Conservation (phyloP, 495 filamentous ascomycete species). For the Penicillium salamii region DNA sequence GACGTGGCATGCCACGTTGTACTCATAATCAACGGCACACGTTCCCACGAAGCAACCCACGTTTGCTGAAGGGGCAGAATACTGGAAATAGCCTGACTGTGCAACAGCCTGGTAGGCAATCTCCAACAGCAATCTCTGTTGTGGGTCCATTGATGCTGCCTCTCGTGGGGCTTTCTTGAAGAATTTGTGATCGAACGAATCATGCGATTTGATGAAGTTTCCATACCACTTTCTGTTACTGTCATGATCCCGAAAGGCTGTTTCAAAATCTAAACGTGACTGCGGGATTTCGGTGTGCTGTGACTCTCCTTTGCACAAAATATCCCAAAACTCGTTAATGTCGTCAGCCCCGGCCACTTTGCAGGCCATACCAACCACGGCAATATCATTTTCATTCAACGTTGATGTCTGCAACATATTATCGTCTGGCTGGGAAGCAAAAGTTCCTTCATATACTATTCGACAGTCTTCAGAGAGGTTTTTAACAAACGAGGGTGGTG, state of each 20-base stretch:
- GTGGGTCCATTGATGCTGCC: constrained; percentile 48
- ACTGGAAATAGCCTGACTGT: constrained; percentile 34
- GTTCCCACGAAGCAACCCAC: constrained; percentile 36
- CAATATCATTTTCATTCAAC: constrained; percentile 23
- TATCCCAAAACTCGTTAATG: constrained; percentile 42
- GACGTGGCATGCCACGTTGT: constrained; percentile 28
- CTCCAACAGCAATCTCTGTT: constrained; percentile 49
- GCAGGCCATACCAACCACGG: constrained; percentile 50
- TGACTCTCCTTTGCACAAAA: constrained; percentile 35
- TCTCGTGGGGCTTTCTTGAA: constrained; percentile 49
- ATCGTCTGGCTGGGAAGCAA: too few species aligned
- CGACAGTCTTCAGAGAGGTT: neutral
- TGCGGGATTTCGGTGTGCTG: constrained; percentile 32
- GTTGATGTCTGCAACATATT: neutral
- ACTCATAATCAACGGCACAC: constrained; percentile 25
- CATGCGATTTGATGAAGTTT: constrained; percentile 44
- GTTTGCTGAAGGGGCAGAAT: neutral
- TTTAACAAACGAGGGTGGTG: neutral
- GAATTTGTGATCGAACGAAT: constrained; percentile 50
- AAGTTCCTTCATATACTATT: too few species aligned
- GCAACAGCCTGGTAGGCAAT: constrained; percentile 47
- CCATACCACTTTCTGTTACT: constrained; percentile 36
- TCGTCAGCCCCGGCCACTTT: constrained; percentile 47
- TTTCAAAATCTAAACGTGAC: constrained; percentile 36
- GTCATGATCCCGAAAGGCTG: constrained; percentile 27